Evolutionary conservation across 2,329 filamentous ascomycete genomes (phyloP).

Genomic region (Coniella vitis): DNA sequence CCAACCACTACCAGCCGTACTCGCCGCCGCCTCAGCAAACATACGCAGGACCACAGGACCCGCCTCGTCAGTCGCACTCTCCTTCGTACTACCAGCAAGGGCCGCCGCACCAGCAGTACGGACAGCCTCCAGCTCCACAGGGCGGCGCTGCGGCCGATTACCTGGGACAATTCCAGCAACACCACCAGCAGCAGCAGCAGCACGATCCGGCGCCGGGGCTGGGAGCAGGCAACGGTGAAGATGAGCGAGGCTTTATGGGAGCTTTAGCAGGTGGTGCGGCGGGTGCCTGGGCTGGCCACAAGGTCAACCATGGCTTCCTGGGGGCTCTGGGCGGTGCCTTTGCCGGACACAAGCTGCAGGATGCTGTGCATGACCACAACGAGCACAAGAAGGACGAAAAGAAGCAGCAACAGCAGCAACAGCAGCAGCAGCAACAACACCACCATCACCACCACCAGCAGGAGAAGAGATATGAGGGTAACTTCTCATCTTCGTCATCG

Average conservation of each 20-base stretch:
- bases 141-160: no score
- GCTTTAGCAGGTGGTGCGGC: conserved; percentile 38
- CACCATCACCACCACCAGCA: background rate
- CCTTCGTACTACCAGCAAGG: background rate
- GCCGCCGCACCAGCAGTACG: background rate
- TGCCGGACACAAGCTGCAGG: conserved; percentile 36
- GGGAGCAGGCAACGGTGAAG: background rate
- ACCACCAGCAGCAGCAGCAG: background rate
- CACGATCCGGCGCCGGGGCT: background rate
- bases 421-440: background rate
- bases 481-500: conserved; percentile 14
- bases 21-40: background rate
- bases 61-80: background rate
- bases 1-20: background rate
- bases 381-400: conserved; percentile 31
- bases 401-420: conserved; percentile 17
- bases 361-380: conserved; percentile 29
- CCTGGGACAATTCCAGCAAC: background rate
- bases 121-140: no score
- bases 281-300: conserved; percentile 38
- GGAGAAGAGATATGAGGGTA: conserved; percentile 5
- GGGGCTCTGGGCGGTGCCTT: conserved; percentile 40
- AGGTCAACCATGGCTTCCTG: conserved; percentile 39
- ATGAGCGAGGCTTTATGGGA: conserved; percentile 36
- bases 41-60: background rate